A percentile compares a stretch with the other conserved stretches of the same genome.
Evolutionary conservation across 768 basidiomycete genomes (phyloP).

Genomic region (Dacryopinax spathularia): DNA sequence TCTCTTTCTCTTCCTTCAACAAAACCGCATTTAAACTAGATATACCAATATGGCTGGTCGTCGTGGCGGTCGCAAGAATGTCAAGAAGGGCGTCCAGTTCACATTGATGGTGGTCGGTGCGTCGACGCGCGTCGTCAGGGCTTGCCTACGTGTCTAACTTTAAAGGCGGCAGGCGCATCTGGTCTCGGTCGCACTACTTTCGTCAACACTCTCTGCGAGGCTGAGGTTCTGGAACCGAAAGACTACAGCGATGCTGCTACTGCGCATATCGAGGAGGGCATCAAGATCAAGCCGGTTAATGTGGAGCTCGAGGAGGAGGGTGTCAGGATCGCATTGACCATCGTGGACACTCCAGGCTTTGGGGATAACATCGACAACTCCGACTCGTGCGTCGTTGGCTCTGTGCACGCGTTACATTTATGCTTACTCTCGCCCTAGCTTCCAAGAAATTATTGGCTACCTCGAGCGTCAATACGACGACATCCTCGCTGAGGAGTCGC

Average conservation of each 20-base stretch:
- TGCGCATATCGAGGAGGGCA: slow-evolving; percentile 89
- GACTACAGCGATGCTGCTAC: slow-evolving; percentile 66
- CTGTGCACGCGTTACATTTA: not conserved
- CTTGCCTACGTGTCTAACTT: not conserved
- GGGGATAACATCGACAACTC: slow-evolving; percentile 99
- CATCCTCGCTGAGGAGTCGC: slow-evolving; percentile 92
- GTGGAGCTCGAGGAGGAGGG: slow-evolving; percentile 99
- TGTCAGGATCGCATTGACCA: slow-evolving; percentile 91
- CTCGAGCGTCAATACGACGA: slow-evolving; percentile 99
- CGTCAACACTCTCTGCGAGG: slow-evolving; percentile 98
- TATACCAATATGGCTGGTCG: slow-evolving; percentile 12
- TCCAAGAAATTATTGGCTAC: slow-evolving; percentile 91
- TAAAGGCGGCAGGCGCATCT: slow-evolving; percentile 57
- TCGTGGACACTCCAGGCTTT: slow-evolving; percentile 97
- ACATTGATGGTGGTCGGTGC: slow-evolving; percentile 94
- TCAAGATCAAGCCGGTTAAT: slow-evolving; percentile 86
- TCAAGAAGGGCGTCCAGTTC: slow-evolving; percentile 98
- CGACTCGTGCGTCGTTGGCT: slow-evolving; percentile 59
- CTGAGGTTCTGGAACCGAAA: slow-evolving; percentile 80
- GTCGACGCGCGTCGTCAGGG: slow-evolving; percentile 23
- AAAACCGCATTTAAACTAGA: not conserved
- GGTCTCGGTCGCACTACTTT: slow-evolving; percentile 97
- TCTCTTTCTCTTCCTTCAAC: slow-evolving; percentile 2
- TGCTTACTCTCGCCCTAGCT: slow-evolving; percentile 34
- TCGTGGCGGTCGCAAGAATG: slow-evolving; percentile 39